Percentiles rank a stretch among this genome's conserved stretches.
phyloP scores from a whole-genome alignment of 805 yeast genomes.

The Saccharomycopsis malanga region DNA sequence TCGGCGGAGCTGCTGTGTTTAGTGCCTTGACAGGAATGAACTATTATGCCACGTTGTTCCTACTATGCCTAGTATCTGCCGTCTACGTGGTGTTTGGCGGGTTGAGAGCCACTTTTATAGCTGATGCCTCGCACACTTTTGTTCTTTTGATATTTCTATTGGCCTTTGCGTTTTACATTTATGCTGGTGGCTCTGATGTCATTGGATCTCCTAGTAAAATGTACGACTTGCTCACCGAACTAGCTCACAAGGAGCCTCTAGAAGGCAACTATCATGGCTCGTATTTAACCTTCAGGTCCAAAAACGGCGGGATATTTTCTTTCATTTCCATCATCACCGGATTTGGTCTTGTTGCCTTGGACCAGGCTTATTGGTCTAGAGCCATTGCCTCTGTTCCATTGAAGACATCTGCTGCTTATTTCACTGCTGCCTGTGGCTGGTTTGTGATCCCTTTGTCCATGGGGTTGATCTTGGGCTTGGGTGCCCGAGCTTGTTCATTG shows the following conservation, averaged over 20 bases:
- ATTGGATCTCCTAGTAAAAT: slow-evolving; percentile 40
- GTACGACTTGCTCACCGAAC: slow-evolving; percentile 36
- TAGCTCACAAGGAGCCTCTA: slow-evolving; percentile 30
- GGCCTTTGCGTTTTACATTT: slow-evolving; percentile 31
- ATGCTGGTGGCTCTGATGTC: slow-evolving; percentile 28
- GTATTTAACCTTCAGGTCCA: slow-evolving; percentile 33
- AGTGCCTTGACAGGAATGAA: slow-evolving; percentile 38
- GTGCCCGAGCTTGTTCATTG: slow-evolving; percentile 31
- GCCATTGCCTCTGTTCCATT: slow-evolving; percentile 37
- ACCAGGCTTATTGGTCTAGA: slow-evolving; percentile 37
- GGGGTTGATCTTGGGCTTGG: slow-evolving; percentile 34
- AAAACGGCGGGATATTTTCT: slow-evolving; percentile 28
- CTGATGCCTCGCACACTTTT: slow-evolving; percentile 46
- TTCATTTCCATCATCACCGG: slow-evolving; percentile 32
- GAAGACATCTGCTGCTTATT: slow-evolving; percentile 32
- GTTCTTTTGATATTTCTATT: slow-evolving; percentile 36
- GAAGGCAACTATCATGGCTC: slow-evolving; percentile 31
- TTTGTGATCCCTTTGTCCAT: slow-evolving; percentile 34
- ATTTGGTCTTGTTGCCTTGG: slow-evolving; percentile 32
- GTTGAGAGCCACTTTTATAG: slow-evolving; percentile 43
- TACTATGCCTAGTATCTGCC: slow-evolving; percentile 43
- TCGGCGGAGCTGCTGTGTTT: slow-evolving; percentile 41
- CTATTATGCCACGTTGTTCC: slow-evolving; percentile 39
- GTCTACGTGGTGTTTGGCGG: slow-evolving; percentile 47
- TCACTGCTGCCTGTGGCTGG: slow-evolving; percentile 36